Conservation (phyloP, 2,329 filamentous ascomycete species). For the Aspergillus pseudoterreus region DNA sequence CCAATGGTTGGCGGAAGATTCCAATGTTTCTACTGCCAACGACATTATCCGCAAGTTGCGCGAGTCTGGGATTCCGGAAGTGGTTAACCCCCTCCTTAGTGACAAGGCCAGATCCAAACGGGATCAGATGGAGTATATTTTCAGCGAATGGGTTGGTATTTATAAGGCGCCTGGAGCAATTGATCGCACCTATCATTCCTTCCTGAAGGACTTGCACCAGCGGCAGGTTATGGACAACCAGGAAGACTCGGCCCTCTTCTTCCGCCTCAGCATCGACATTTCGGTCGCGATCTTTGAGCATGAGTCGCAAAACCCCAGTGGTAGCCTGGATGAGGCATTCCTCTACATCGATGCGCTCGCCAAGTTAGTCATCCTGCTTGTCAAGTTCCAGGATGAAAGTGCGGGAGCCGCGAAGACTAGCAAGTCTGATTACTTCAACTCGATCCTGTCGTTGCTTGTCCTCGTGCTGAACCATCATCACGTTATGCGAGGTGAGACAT, state of each 20-base stretch:
- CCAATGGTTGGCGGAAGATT: slow-evolving; percentile 73
- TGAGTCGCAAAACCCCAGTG: slow-evolving; percentile 57
- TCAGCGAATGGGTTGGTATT: slow-evolving; percentile 90
- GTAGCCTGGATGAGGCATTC: slow-evolving; percentile 58
- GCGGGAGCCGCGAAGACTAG: slow-evolving; percentile 56
- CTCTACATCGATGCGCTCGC: slow-evolving; percentile 75
- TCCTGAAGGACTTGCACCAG: slow-evolving; percentile 79
- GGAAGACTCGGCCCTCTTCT: slow-evolving; percentile 75
- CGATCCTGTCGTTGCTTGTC: slow-evolving; percentile 71
- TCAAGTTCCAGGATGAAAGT: slow-evolving; percentile 65
- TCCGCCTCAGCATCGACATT: slow-evolving; percentile 75
- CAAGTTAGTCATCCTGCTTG: slow-evolving; percentile 71
- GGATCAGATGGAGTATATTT: slow-evolving; percentile 90
- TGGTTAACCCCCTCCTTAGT: slow-evolving; percentile 51
- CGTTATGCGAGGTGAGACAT: slow-evolving; percentile 71
- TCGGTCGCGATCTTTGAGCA: slow-evolving; percentile 77
- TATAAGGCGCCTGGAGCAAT: slow-evolving; percentile 72
- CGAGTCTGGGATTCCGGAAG: slow-evolving; percentile 54
- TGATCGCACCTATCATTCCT: slow-evolving; percentile 68
- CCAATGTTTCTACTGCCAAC: slow-evolving; percentile 61
- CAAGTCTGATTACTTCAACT: slow-evolving; percentile 71
- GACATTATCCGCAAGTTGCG: slow-evolving; percentile 66
- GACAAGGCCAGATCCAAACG: slow-evolving; percentile 59
- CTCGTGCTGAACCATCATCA: slow-evolving; percentile 84
- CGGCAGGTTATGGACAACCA: slow-evolving; percentile 67